These are phyloP conservation scores for Ophiostoma pallidulum DNA, from an alignment of 2,329 filamentous ascomycete species.

Conservation along the genomic window DNA sequence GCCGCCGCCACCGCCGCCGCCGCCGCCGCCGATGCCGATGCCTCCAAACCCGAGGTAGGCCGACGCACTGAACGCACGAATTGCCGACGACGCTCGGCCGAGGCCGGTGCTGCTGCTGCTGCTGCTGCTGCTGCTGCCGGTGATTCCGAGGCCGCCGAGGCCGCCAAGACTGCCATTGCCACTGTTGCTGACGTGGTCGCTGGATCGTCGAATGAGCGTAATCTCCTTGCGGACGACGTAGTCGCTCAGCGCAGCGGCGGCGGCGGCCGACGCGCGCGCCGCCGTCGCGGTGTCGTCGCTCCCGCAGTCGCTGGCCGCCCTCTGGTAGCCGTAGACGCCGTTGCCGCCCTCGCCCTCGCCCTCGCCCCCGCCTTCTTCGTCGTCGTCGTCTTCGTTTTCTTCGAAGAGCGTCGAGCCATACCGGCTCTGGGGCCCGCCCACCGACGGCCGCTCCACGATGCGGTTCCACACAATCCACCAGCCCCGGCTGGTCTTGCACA, in stretches of 20 bases:
- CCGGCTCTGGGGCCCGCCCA: background rate
- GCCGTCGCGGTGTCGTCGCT: constrained; percentile 8
- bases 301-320: background rate
- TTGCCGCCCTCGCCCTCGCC: background rate
- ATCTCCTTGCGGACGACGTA: constrained; percentile 45
- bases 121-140: background rate
- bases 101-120: constrained; percentile 19
- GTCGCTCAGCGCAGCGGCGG: constrained; percentile 4
- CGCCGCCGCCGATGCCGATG: background rate
- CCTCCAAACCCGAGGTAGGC: constrained; percentile 11
- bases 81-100: constrained; percentile 25
- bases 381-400: background rate
- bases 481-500: constrained; percentile 55
- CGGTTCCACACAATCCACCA: constrained; percentile 64
- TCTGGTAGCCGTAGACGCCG: background rate
- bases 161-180: constrained; percentile 25
- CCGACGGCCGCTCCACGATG: constrained; percentile 31
- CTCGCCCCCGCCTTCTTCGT: background rate
- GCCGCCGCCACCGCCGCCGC: constrained; percentile 18
- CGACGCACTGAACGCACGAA: constrained; percentile 12
- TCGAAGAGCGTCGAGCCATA: constrained; percentile 9
- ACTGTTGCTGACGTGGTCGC: constrained; percentile 36
- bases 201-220: constrained; percentile 49
- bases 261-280: background rate
- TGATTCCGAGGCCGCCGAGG: constrained; percentile 24